Base-by-base conservation (phyloP, 345 rosid genomes). In the Bruguiera gymnorhiza region DNA sequence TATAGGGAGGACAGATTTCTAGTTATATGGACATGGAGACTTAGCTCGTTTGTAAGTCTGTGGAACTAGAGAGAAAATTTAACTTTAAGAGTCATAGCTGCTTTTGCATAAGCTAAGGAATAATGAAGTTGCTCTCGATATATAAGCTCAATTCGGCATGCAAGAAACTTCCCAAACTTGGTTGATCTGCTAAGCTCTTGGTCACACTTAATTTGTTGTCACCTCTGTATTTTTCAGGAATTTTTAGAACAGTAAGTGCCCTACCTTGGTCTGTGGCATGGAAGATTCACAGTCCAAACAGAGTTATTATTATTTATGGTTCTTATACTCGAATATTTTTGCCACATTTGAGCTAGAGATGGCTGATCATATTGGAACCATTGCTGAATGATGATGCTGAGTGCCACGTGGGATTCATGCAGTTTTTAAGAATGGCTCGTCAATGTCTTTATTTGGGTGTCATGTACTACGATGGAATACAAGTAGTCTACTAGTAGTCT, bases 271-370 rank as follows among this genome's bases (percentile, higher is more conserved):
- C 6, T 10, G 5, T n/a, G 30, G 27, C 23, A 10, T 31, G 15
- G 51, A 65, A 24, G 65, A 57, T 58, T 46, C 37, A 1, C 10
- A 34, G 43, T 19, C n/a, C 34, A 9, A 21, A 31, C 46, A 26
- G 74, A 57, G 56, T 8, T 8, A 8, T 34, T 21, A 10, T 24
- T 24, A 10, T 26, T 21, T 46, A 29, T 71, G 27, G 27, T 11
- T 71, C 34, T 13, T 43, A 39, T 24, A 21, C 65, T 69, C 43
- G 65, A 56, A 48, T 18, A 72, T 39, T 52, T 57, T 39, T n/a
- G 62, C 31, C 20, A 39, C 18, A 27, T 67, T 37, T 15, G 57
- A 39, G 71, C 57, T 65, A 57, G 24, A 60, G 63, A 21, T 66
- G 63, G 54, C 20, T 16, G 24, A 31, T 23, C 39, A 21, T 61